A percentile compares a stretch with the other conserved stretches of the same genome.
phyloP scores from a whole-genome alignment of 257 asterid genomes.

The Ballota nigra region DNA sequence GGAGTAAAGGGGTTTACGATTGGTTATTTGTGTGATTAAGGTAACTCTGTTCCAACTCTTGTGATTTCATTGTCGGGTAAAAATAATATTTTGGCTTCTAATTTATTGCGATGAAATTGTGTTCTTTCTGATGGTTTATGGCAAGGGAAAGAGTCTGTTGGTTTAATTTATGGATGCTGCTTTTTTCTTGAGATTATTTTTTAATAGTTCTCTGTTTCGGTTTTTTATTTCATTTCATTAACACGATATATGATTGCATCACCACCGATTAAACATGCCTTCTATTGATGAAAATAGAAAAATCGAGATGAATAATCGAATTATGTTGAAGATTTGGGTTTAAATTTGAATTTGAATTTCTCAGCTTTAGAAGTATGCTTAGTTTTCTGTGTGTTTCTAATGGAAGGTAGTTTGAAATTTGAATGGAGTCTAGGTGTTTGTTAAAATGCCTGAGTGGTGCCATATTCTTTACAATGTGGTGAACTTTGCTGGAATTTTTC shows the following conservation, averaged over 20 bases:
- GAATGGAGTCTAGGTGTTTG: conserved; percentile 21
- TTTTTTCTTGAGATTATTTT: neutral
- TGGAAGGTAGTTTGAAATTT: neutral
- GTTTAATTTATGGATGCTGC: neutral
- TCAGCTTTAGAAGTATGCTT: neutral
- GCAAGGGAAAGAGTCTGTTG: neutral
- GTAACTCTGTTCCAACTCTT: neutral
- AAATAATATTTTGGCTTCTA: neutral
- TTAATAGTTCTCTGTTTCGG: too few relatives aligned
- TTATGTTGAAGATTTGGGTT: neutral
- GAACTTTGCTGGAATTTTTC: neutral
- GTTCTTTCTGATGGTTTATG: neutral
- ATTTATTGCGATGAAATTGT: neutral
- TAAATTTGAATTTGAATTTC: too few relatives aligned
- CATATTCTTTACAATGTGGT: neutral
- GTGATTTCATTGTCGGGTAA: neutral
- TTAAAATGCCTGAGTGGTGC: conserved; percentile 25
- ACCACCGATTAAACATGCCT: neutral
- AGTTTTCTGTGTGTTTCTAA: neutral
- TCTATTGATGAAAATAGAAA: neutral
- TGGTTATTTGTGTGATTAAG: neutral
- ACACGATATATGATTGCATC: too few relatives aligned
- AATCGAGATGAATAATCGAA: neutral
- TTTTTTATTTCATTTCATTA: too few relatives aligned
- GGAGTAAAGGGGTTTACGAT: neutral